Evolutionary conservation across 148 eudicot species (phyloP), one percentile per base, ranked within the genome.

Genomic region (Cornus controversa): DNA sequence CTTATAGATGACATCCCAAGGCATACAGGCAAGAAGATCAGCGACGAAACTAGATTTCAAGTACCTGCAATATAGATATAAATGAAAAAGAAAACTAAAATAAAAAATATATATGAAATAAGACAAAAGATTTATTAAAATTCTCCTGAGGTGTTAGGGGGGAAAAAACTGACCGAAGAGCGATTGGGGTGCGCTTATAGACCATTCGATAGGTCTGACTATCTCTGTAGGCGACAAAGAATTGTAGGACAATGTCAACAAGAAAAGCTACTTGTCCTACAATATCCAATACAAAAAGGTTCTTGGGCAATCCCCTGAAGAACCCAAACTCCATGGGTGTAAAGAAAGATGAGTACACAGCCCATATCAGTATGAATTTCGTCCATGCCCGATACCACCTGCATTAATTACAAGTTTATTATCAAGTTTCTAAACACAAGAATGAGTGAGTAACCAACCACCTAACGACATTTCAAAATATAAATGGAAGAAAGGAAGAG

Each of bases 301-400:
- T 88, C 77, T 78, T 63, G 0, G 97, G 99, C 66, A 96, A 85
- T 70, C 99, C 99, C 27, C 95, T 83, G 81, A 90, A 96, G 88
- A 96, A 96, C 28, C 92, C 99, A 23, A 93, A 96, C 91, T 96
- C 99, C 89, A 96, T 75, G 28, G 99, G 99, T 34, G 99, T 93
- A 80, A 93, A 94, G 85, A 89, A 88, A 9, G 97, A 90, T 11
- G 97, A 92, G 79, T 94, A 94, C 37, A 94, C 29, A 34, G 98
- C 98, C 94, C 94, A 94, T 37, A 87, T 7, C 42, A 91, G 73
- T 75, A 96, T 96, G 83, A 96, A 80, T 60, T 88, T 88, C 37
- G 86, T 88, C 99, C 99, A 96, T 53, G 85, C 78, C 24, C 69
- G 82, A 74, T 93, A 91, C 89, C 90, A 93, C 89, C 99, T 96